Conservation (phyloP, 208 protist genomes). For the Crithidia expoeki region DNA sequence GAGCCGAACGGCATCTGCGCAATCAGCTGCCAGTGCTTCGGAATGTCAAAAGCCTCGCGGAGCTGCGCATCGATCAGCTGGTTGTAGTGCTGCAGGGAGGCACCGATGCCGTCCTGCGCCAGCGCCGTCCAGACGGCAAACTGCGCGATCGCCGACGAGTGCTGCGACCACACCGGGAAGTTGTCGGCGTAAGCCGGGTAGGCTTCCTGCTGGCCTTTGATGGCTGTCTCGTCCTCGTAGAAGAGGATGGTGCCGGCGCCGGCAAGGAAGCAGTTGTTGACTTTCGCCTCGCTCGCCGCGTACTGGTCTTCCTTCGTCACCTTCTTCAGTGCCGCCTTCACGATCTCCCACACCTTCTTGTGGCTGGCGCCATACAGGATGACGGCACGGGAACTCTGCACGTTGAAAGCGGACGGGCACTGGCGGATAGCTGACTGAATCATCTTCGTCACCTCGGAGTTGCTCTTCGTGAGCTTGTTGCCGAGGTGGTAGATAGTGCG, state of each 20-base stretch:
- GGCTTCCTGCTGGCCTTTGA: conserved; percentile 46
- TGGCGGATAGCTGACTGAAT: conserved; percentile 45
- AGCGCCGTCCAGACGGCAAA: conserved; percentile 64
- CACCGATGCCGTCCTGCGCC: conserved; percentile 45
- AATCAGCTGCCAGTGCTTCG: conserved; percentile 49
- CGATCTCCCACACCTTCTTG: conserved; percentile 57
- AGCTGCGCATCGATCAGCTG: conserved; percentile 46
- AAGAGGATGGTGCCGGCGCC: conserved; percentile 65
- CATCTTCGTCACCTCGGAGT: conserved; percentile 32
- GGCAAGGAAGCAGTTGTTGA: conserved; percentile 49
- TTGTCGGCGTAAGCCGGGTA: conserved; percentile 47
- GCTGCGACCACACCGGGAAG: conserved; percentile 52
- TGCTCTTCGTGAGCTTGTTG: conserved; percentile 38
- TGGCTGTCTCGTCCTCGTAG: conserved; percentile 48
- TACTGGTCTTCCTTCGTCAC: conserved; percentile 38
- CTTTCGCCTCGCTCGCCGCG: conserved; percentile 35
- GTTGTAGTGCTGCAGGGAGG: conserved; percentile 62
- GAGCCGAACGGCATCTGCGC: conserved; percentile 70
- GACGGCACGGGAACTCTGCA: conserved; percentile 52
- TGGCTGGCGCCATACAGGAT: conserved; percentile 62
- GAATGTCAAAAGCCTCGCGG: conserved; percentile 36
- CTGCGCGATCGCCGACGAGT: conserved; percentile 56
- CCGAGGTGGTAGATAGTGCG: conserved; percentile 51
- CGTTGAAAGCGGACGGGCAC: conserved; percentile 61
- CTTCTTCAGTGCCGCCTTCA: conserved; percentile 47